A percentile compares a stretch with the other conserved stretches of the same genome.
Conservation (phyloP, 768 basidiomycete genomes). For the Lyophyllum shimeji region DNA sequence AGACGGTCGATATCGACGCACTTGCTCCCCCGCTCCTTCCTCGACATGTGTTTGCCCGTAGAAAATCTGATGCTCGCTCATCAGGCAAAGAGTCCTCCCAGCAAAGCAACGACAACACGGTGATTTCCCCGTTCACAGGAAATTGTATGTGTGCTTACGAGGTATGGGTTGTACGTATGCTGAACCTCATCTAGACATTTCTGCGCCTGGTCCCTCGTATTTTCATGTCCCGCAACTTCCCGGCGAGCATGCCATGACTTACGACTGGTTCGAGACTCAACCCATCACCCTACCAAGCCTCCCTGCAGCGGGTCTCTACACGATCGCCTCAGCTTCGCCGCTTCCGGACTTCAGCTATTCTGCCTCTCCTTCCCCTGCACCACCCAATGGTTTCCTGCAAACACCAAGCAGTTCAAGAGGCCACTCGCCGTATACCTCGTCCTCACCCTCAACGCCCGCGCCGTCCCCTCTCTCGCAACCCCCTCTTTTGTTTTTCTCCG, state of each 20-base stretch:
- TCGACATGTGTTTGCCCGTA: conserved; percentile 12
- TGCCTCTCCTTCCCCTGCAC: conserved; percentile 12
- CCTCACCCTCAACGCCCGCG: conserved; percentile 4
- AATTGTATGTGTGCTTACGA: not conserved
- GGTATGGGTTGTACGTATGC: not conserved
- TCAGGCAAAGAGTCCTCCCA: conserved; percentile 5
- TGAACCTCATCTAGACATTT: not conserved
- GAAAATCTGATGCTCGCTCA: conserved; percentile 1
- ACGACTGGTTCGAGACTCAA: not conserved
- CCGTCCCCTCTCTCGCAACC: not conserved
- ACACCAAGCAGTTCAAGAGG: not conserved
- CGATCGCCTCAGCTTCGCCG: conserved; percentile 11
- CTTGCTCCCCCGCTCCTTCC: conserved; percentile 28
- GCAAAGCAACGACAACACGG: not conserved
- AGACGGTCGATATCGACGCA: conserved; percentile 29
- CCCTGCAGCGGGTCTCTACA: conserved; percentile 8
- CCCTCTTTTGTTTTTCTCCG: conserved; percentile 3
- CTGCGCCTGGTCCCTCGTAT: not conserved
- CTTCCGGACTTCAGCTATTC: conserved; percentile 12
- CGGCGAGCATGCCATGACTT: not conserved
- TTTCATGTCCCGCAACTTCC: not conserved
- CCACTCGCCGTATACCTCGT: not conserved
- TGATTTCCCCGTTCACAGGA: no score
- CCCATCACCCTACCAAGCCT: conserved; percentile 2
- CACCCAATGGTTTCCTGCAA: not conserved